Evolutionary conservation across 345 rosid species (phyloP).

Genomic region (Eutrema yunnanense): DNA sequence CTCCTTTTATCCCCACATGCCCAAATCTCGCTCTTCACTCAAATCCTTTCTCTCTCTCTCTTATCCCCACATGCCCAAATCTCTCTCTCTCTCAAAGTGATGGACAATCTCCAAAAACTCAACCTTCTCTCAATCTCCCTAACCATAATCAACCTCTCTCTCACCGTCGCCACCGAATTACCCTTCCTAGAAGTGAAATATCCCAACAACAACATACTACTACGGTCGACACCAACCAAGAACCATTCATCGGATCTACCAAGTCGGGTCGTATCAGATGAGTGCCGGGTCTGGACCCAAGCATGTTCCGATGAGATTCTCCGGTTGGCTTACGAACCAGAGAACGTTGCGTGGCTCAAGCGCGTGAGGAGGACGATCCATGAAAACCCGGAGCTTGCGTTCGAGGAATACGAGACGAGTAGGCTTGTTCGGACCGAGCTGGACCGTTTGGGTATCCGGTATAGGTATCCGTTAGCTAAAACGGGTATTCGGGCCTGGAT

Average conservation of each 20-base stretch:
- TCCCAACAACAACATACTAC: constrained; percentile 3
- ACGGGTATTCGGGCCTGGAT: constrained; percentile 76
- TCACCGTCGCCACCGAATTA: constrained; percentile 1
- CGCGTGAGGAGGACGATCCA: constrained; percentile 60
- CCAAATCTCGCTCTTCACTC: not conserved
- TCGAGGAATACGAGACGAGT: constrained; percentile 61
- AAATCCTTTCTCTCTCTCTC: not conserved
- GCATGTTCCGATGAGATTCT: constrained; percentile 29
- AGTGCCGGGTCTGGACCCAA: constrained; percentile 20
- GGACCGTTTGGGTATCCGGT: constrained; percentile 46
- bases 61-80: too few relatives aligned
- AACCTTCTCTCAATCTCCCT: constrained; percentile 10
- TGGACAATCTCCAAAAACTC: constrained; percentile 18
- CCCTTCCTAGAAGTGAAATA: constrained; percentile 17
- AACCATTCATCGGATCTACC: constrained; percentile 16
- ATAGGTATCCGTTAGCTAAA: constrained; percentile 52
- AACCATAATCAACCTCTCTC: not conserved
- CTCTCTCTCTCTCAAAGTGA: not conserved
- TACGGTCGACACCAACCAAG: not conserved
- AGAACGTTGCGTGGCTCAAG: constrained; percentile 53
- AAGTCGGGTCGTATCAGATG: not conserved
- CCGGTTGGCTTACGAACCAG: constrained; percentile 32
- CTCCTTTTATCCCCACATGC: not conserved
- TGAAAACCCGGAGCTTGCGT: constrained; percentile 75
- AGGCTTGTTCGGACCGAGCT: constrained; percentile 49